These are phyloP conservation scores for Melocanna baccifera DNA, from an alignment of 176 grass and related monocot species.

Conservation along the genomic window DNA sequence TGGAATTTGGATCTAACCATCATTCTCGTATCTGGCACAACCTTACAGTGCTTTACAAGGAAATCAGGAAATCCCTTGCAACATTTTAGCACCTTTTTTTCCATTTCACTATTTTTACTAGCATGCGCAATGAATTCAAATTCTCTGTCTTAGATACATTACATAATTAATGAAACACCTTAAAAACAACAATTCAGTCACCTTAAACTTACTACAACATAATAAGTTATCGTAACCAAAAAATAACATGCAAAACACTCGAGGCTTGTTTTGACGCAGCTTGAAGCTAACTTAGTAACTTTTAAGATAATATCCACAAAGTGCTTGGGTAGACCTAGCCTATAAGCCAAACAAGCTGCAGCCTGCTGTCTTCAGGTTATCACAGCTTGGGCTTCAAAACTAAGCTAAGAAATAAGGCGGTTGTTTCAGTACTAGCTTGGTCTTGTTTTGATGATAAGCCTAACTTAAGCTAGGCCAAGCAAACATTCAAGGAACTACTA, in stretches of 20 bases:
- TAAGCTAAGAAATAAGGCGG: neutral
- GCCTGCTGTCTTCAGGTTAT: slow-evolving; percentile 1
- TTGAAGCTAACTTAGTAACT: neutral
- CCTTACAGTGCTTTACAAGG: neutral
- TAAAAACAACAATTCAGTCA: neutral
- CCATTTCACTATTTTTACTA: neutral
- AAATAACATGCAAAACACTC: neutral
- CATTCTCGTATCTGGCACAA: neutral
- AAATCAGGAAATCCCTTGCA: neutral
- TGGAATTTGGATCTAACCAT: neutral
- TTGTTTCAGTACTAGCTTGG: neutral
- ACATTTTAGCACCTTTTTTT: neutral
- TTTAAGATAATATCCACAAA: neutral
- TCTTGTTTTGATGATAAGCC: slow-evolving; percentile 2
- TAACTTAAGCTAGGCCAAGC: slow-evolving; percentile 29
- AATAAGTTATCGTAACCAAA: neutral
- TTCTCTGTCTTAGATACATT: neutral
- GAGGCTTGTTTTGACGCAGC: neutral
- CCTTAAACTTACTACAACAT: neutral
- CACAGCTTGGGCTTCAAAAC: neutral
- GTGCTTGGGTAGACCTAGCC: slow-evolving; percentile 6
- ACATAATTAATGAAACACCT: neutral
- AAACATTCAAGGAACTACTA: neutral
- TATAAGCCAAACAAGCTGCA: neutral
- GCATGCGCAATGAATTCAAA: neutral